These are phyloP conservation scores for Clarireedia hainanense DNA, from an alignment of 2,329 filamentous ascomycete species.

Conservation along the genomic window DNA sequence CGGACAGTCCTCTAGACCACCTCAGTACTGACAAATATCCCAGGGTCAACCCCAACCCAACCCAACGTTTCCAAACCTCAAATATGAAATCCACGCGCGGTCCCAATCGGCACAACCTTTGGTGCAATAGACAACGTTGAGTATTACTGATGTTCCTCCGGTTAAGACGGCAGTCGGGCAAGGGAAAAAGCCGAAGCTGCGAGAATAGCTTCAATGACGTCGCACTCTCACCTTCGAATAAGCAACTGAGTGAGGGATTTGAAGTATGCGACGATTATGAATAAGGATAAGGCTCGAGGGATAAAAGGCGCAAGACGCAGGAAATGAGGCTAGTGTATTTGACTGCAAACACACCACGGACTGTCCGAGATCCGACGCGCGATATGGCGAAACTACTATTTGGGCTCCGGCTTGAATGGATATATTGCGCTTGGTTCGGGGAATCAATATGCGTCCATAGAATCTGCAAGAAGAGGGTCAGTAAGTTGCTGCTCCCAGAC, in stretches of 20 bases:
- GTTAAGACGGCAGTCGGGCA: background rate
- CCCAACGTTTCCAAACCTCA: background rate
- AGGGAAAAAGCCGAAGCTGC: background rate
- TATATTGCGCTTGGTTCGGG: background rate
- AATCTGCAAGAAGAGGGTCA: background rate
- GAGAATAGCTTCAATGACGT: background rate
- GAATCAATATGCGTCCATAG: background rate
- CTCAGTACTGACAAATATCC: background rate
- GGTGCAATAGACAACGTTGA: background rate
- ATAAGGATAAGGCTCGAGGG: background rate
- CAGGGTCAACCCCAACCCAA: background rate
- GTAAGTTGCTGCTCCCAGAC: background rate
- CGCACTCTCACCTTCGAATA: background rate
- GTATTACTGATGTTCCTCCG: background rate
- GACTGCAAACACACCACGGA: background rate
- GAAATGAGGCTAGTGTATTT: background rate
- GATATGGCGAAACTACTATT: background rate
- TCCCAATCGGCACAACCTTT: background rate
- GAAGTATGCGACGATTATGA: background rate
- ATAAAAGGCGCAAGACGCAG: background rate
- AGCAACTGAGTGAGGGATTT: no score
- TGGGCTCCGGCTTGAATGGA: background rate
- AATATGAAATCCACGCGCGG: background rate
- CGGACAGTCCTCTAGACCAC: background rate
- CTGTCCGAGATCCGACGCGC: background rate